Conservation (phyloP, 768 basidiomycete genomes). For the Hygrophoropsis aurantiaca region DNA sequence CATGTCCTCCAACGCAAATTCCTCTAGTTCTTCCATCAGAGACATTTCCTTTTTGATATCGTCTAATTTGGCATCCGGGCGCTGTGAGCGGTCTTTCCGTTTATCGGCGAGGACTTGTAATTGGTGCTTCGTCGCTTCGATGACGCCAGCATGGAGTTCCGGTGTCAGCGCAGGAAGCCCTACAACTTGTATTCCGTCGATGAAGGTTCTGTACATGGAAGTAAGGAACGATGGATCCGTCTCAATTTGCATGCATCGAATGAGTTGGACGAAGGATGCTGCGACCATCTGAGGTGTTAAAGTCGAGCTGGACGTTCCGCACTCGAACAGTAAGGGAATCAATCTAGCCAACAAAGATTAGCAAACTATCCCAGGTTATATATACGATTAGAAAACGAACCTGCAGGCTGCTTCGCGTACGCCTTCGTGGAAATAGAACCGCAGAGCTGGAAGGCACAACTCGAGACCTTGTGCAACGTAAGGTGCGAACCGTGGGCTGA, state of each 20-base stretch:
- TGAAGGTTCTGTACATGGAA: constrained; percentile 71
- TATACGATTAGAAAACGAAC: constrained; percentile 40
- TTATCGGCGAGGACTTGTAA: constrained; percentile 67
- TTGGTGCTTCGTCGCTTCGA: constrained; percentile 73
- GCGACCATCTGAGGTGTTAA: constrained; percentile 68
- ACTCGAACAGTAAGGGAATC: constrained; percentile 66
- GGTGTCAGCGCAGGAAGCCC: constrained; percentile 54
- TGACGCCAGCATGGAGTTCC: constrained; percentile 52
- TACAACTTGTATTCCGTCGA: constrained; percentile 58
- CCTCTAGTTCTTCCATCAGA: constrained; percentile 79
- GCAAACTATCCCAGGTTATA: neutral
- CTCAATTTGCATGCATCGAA: constrained; percentile 64
- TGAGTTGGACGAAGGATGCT: constrained; percentile 65
- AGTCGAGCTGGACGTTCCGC: constrained; percentile 64
- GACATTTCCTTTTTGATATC: constrained; percentile 70
- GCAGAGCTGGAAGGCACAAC: constrained; percentile 66
- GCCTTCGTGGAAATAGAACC: constrained; percentile 84
- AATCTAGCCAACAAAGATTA: constrained; percentile 43
- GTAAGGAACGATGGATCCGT: constrained; percentile 75
- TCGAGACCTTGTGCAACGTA: constrained; percentile 73
- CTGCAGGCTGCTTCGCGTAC: constrained; percentile 76
- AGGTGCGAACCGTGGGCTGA: constrained; percentile 66
- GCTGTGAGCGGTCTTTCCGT: constrained; percentile 53
- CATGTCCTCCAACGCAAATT: constrained; percentile 81
- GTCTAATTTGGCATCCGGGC: constrained; percentile 31